Conservation (phyloP, 495 filamentous ascomycete species). For the Daldinia bambusicola region DNA sequence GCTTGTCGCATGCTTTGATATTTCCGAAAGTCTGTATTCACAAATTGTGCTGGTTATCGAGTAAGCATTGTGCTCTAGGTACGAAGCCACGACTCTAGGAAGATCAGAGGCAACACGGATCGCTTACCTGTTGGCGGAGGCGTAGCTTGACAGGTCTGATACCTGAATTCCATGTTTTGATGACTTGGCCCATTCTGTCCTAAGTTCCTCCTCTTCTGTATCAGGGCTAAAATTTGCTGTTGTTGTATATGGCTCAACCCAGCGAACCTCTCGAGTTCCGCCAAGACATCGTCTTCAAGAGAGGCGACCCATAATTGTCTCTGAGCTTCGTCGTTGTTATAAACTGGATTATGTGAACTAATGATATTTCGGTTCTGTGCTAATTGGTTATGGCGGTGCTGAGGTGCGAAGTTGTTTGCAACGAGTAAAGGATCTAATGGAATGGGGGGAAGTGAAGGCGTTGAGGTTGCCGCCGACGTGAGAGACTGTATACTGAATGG, state of each 20-base stretch:
- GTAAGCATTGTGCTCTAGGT: conserved; percentile 14
- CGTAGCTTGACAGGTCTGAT: conserved; percentile 33
- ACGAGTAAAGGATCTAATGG: conserved; percentile 40
- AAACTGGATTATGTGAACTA: conserved; percentile 1
- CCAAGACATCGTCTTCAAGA: conserved; percentile 38
- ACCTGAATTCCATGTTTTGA: conserved; percentile 31
- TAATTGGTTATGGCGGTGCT: conserved; percentile 20
- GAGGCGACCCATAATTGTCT: conserved; percentile 36
- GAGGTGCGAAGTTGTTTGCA: conserved; percentile 22
- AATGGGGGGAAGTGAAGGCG: conserved; percentile 38
- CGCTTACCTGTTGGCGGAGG: conserved; percentile 40
- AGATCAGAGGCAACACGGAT: background rate
- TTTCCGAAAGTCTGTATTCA: conserved; percentile 35
- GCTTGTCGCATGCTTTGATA: conserved; percentile 34
- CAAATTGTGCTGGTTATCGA: conserved; percentile 23
- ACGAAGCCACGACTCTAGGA: background rate
- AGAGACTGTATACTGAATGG: conserved; percentile 36
- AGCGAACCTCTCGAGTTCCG: conserved; percentile 42
- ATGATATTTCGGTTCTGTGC: conserved; percentile 16
- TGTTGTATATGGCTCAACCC: conserved; percentile 42
- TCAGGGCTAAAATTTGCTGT: conserved; percentile 36
- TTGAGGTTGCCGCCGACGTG: conserved; percentile 34
- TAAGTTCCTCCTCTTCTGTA: conserved; percentile 42
- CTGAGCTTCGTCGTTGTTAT: conserved; percentile 28
- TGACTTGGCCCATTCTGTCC: conserved; percentile 22